Base-by-base conservation (phyloP, 192 early-diverging fungal genomes). In the Coemansia sp. region DNA sequence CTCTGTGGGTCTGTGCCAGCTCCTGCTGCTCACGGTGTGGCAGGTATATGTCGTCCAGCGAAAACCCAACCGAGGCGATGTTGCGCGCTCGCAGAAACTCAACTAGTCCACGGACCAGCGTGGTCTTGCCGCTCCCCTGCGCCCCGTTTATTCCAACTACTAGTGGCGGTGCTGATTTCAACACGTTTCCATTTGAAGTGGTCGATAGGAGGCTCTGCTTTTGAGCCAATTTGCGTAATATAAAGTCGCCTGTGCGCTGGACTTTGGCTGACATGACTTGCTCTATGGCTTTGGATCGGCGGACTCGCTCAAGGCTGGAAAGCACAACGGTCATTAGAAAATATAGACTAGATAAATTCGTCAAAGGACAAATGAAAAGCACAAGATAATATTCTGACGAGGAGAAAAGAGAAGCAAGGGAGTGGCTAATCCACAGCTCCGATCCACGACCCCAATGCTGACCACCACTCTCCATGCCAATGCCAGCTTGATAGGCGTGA, bases 11-110 rank as follows among this genome's bases (percentile, higher is more conserved):
- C 18, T 38, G 18, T 1, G 76, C 76, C 42, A 83, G 58, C 2
- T 72, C 41, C 7, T 62, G 52, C 66, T 94, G 95, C n/a, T 91
- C 87, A 9, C 69, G 66, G 63, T 84, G 77, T 0, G 93, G 79
- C 20, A 94, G 75, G 66, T 96, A 96, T 10, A 98, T 75, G 71
- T 98, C 95, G 74, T 98, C 95, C 50, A 88, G 76, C 5, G 92
- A 93, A 45, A 92, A 89, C 3, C 78, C 78, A 2, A 91, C 77
- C 0, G 88, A 84, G 3, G 72, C 64, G 13, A 91, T 37, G 14
- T 87, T 70, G 37, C 85, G 82, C 0, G 68, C 64, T 11, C 53
- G 43, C 41, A 86, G 66, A 38, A 76, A 69, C 18, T 67, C 61
- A 6, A 70, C 85, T 6, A 88, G 69, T 0, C 70, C 77, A 38